These are phyloP conservation scores for Clohesyomyces aquaticus DNA, from an alignment of 495 filamentous ascomycete species.

Conservation along the genomic window DNA sequence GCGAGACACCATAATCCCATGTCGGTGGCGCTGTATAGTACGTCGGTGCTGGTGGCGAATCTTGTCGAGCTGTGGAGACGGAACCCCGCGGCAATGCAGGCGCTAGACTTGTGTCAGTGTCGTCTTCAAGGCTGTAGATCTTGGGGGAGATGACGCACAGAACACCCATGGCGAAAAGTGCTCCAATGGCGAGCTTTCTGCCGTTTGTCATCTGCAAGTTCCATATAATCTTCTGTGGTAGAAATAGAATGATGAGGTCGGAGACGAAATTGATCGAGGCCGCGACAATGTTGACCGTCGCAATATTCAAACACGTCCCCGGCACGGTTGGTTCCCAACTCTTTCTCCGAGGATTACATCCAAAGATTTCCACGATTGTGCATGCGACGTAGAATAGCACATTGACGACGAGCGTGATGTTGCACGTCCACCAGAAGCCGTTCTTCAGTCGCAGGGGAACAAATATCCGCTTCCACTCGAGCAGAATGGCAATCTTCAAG, in stretches of 20 bases:
- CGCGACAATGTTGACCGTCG: constrained; percentile 7
- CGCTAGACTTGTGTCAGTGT: too few species aligned
- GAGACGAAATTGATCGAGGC: constrained; percentile 1
- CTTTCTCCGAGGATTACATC: constrained; percentile 6
- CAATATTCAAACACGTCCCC: constrained; percentile 9
- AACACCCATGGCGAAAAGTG: too few species aligned
- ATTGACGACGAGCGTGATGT: background rate
- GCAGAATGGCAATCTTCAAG: constrained; percentile 10
- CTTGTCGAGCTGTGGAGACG: too few species aligned
- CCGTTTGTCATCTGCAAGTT: constrained; percentile 1
- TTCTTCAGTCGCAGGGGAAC: background rate
- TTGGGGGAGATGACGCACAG: too few species aligned
- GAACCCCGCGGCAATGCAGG: too few species aligned
- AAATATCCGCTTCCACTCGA: constrained; percentile 5
- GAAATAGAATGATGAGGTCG: constrained; percentile 8
- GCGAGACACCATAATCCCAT: too few species aligned
- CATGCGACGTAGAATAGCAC: constrained; percentile 3
- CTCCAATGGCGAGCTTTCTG: constrained; percentile 13
- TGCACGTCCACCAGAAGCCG: background rate
- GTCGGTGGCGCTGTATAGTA: too few species aligned
- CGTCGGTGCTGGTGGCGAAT: too few species aligned
- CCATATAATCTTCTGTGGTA: constrained; percentile 6
- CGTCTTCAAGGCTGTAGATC: too few species aligned
- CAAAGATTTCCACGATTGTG: constrained; percentile 16
- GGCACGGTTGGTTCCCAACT: constrained; percentile 2